Percentiles rank a stretch among this genome's conserved stretches.
Evolutionary conservation across 768 basidiomycete genomes (phyloP).

Genomic region (Suillus hirtellus): DNA sequence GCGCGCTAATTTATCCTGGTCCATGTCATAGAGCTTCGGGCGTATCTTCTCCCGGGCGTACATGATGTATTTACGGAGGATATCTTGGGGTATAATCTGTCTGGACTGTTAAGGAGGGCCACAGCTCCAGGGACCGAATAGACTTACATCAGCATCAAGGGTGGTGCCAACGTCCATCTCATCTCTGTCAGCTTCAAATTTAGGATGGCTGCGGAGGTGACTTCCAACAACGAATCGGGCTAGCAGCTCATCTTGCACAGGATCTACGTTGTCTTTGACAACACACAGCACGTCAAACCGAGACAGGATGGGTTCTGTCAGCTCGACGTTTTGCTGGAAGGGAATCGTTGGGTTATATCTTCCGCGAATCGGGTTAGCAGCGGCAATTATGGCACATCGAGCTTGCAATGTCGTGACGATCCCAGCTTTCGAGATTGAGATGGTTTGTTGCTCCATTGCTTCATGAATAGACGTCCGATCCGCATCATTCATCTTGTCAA

Average conservation of each 20-base stretch:
- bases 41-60: conserved; percentile 91
- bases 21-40: conserved; percentile 92
- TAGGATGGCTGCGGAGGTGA: conserved; percentile 92
- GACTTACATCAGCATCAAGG: conserved; percentile 85
- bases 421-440: conserved; percentile 98
- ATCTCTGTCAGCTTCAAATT: conserved; percentile 82
- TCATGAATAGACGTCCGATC: conserved; percentile 99
- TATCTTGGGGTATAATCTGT: conserved; percentile 95
- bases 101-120: conserved; percentile 14
- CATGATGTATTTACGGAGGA: conserved; percentile 98
- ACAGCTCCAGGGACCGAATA: background rate
- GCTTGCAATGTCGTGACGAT: conserved; percentile 98
- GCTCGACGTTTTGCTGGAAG: conserved; percentile 97
- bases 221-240: conserved; percentile 98
- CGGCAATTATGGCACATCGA: conserved; percentile 95
- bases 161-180: conserved; percentile 93
- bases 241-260: conserved; percentile 93
- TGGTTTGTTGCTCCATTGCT: conserved; percentile 99
- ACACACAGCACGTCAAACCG: conserved; percentile 98
- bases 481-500: conserved; percentile 99
- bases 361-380: conserved; percentile 96
- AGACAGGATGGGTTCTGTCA: conserved; percentile 97
- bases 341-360: conserved; percentile 98
- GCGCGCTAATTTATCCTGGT: conserved; percentile 92
- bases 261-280: conserved; percentile 96